Evolutionary conservation across 495 filamentous ascomycete genomes (phyloP), one percentile per base, ranked within the genome.

Genomic region (Aspergillus kassunensis): DNA sequence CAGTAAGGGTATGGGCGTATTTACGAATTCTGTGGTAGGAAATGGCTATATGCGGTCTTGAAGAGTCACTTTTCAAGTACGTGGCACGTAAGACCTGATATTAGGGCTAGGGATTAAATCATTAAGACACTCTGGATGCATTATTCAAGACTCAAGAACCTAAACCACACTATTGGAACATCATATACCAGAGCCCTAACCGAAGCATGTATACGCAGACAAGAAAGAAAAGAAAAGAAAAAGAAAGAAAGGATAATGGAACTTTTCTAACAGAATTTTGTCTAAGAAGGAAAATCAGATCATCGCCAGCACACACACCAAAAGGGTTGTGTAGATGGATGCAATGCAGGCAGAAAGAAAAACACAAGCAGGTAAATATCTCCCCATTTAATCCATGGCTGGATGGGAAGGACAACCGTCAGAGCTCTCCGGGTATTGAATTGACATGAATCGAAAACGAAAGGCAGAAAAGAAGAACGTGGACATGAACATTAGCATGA

Each of bases 341-440:
- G 58, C 57, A 60, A 56, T 60, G 50, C 53, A n/a, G n/a, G n/a
- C n/a, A n/a, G 24, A 60, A 31, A 44, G 20, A 41, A 12, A 51
- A 25, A 35, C 34, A 37, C 11, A 18, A 27, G 31, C 34, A 51
- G 23, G 35, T 30, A 34, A 42, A 45, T 37, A n/a, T 4, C 4
- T 43, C 27, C 43, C 42, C 45, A 30, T 34, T 34, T 34, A 13
- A n/a, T n/a, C n/a, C n/a, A n/a, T n/a, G n/a, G n/a, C 43, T 30
- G 19, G 39, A 34, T 41, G 23, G 8, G 33, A 42, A 29, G 41
- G 31, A 43, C 27, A 45, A 56, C 42, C 40, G 36, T 43, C 44
- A 52, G 51, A 43, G 45, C 55, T 62, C 59, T 53, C 53, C 48
- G 59, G 55, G 55, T 62, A 72, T 72, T 72, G 67, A 44, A 51